These are phyloP conservation scores for Royoungia palumana DNA, from an alignment of 768 basidiomycete species.

Conservation along the genomic window DNA sequence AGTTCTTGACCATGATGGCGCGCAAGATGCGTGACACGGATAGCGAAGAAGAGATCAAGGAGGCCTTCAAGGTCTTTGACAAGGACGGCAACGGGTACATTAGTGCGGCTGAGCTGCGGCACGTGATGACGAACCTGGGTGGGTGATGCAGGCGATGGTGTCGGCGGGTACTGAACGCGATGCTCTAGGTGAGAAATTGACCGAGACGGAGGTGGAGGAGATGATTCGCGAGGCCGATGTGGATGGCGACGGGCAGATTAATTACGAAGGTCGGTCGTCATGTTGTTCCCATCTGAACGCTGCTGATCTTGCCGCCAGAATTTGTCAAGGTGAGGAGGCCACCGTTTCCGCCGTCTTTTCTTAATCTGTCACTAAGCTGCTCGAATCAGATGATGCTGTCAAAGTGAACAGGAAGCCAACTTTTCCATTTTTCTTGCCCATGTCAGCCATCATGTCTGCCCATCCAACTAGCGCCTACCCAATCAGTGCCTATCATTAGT, in stretches of 20 bases:
- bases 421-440: slow-evolving; percentile 9
- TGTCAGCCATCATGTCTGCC: slow-evolving; percentile 8
- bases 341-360: neutral
- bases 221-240: slow-evolving; percentile 97
- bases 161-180: slow-evolving; percentile 2
- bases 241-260: slow-evolving; percentile 92
- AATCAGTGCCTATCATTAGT: neutral
- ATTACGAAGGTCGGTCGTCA: slow-evolving; percentile 65
- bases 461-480: slow-evolving; percentile 4
- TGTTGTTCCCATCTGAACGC: neutral
- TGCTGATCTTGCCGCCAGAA: slow-evolving; percentile 40
- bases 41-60: slow-evolving; percentile 90
- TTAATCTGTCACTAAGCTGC: slow-evolving; percentile 9
- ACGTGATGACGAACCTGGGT: slow-evolving; percentile 92
- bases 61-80: slow-evolving; percentile 97
- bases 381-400: slow-evolving; percentile 65
- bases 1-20: slow-evolving; percentile 83
- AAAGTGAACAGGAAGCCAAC: slow-evolving; percentile 41
- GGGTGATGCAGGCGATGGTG: slow-evolving; percentile 15
- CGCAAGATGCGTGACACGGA: slow-evolving; percentile 91
- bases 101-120: slow-evolving; percentile 78
- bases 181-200: slow-evolving; percentile 72
- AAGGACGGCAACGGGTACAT: slow-evolving; percentile 94
- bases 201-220: slow-evolving; percentile 86
- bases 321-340: slow-evolving; percentile 61